These are phyloP conservation scores for Galeopsis tetrahit DNA, from an alignment of 257 asterid species.

Conservation along the genomic window DNA sequence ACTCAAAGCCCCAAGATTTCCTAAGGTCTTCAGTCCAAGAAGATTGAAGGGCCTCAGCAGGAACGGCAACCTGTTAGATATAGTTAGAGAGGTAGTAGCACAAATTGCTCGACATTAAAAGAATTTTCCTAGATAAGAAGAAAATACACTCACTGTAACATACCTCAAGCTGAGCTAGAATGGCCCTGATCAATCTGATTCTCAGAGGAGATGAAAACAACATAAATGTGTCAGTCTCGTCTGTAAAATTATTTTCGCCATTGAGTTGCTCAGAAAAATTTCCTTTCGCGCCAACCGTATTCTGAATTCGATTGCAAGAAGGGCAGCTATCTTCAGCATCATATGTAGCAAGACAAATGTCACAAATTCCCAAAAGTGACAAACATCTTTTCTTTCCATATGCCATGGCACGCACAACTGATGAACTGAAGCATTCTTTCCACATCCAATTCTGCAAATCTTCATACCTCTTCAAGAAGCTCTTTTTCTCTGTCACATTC, in stretches of 20 bases:
- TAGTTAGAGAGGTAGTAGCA: slow-evolving; percentile 22
- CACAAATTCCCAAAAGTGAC: slow-evolving; percentile 67
- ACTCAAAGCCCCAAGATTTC: slow-evolving; percentile 72
- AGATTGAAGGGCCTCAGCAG: slow-evolving; percentile 73
- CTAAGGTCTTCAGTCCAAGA: slow-evolving; percentile 84
- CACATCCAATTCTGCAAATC: slow-evolving; percentile 81
- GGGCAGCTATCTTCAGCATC: slow-evolving; percentile 53
- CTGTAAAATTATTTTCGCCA: slow-evolving; percentile 39
- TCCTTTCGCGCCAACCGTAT: slow-evolving; percentile 36
- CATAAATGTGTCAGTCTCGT: slow-evolving; percentile 34
- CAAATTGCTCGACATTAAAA: slow-evolving; percentile 25
- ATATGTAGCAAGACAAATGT: slow-evolving; percentile 59
- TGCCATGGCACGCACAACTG: slow-evolving; percentile 53
- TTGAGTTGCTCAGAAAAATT: slow-evolving; percentile 36
- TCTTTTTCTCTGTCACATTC: slow-evolving; percentile 55
- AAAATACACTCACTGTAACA: slow-evolving; percentile 25
- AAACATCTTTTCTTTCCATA: slow-evolving; percentile 64
- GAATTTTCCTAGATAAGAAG: slow-evolving; percentile 18
- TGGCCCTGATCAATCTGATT: slow-evolving; percentile 72
- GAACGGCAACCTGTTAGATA: slow-evolving; percentile 72
- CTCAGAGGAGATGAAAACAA: slow-evolving; percentile 56
- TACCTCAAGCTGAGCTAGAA: slow-evolving; percentile 79
- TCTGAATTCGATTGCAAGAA: slow-evolving; percentile 43
- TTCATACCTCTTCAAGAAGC: slow-evolving; percentile 64
- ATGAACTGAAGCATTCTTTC: slow-evolving; percentile 75